Conservation (phyloP, 2,329 filamentous ascomycete genomes). For the Fulvia fulva region DNA sequence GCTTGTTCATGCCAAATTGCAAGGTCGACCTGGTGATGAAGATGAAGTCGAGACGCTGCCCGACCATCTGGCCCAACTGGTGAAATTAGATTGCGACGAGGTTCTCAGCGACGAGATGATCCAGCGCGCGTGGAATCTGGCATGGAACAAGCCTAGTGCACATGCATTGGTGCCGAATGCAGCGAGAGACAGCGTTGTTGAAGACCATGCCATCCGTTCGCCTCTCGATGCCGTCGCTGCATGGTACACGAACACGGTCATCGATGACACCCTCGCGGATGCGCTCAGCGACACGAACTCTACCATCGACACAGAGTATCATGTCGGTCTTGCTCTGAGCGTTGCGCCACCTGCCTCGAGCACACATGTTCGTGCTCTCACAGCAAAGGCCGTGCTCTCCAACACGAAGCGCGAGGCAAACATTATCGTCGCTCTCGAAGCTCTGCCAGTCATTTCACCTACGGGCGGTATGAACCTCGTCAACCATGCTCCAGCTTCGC, state of each 20-base stretch:
- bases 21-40: slow-evolving; percentile 31
- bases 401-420: slow-evolving; percentile 49
- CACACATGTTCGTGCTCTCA: slow-evolving; percentile 57
- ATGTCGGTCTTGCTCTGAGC: slow-evolving; percentile 64
- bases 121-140: slow-evolving; percentile 82
- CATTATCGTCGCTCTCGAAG: slow-evolving; percentile 52
- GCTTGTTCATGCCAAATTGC: slow-evolving; percentile 25
- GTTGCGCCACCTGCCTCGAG: slow-evolving; percentile 75
- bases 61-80: slow-evolving; percentile 68
- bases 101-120: slow-evolving; percentile 74
- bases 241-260: slow-evolving; percentile 75
- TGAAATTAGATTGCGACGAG: slow-evolving; percentile 76
- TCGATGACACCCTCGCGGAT: slow-evolving; percentile 66
- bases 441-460: slow-evolving; percentile 41
- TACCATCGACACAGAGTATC: slow-evolving; percentile 43
- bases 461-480: slow-evolving; percentile 42
- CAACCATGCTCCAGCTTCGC: slow-evolving; percentile 53
- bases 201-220: slow-evolving; percentile 78
- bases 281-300: slow-evolving; percentile 47
- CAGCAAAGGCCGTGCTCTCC: slow-evolving; percentile 57
- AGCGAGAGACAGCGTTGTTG: slow-evolving; percentile 76
- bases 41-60: slow-evolving; percentile 65
- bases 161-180: slow-evolving; percentile 63
- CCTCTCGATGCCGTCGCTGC: slow-evolving; percentile 86
- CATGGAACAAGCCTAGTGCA: slow-evolving; percentile 76